phyloP scores from a whole-genome alignment of 2,329 filamentous ascomycete genomes.

The Cercospora sp. region DNA sequence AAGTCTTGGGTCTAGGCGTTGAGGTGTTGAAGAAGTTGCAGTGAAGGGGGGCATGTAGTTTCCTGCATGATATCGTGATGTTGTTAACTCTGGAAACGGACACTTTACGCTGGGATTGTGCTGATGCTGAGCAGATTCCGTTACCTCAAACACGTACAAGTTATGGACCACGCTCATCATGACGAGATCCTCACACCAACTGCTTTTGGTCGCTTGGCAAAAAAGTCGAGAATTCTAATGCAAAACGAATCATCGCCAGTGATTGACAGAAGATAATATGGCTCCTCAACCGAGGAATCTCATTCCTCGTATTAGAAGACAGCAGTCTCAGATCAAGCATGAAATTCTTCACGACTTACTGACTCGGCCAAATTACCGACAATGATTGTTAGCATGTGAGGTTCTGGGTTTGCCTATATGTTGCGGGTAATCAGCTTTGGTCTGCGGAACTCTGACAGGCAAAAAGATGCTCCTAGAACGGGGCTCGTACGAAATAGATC shows the following conservation, averaged over 20 bases:
- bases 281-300: neutral
- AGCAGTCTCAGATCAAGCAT: neutral
- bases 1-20: conserved; percentile 55
- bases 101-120: neutral
- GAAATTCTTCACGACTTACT: neutral
- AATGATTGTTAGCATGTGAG: neutral
- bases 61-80: neutral
- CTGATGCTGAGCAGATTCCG: neutral
- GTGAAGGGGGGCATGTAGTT: neutral
- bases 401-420: no score
- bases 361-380: neutral
- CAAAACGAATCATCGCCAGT: neutral
- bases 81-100: neutral
- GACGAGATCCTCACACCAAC: neutral
- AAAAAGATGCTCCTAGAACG: no score
- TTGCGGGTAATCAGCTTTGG: no score
- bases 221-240: neutral
- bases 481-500: no score
- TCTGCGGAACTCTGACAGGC: no score
- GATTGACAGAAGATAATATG: neutral
- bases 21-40: conserved; percentile 18
- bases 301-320: neutral
- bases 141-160: neutral
- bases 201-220: no score
- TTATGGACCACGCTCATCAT: neutral